These are phyloP conservation scores for Penicillium aurantiogriseum DNA, from an alignment of 2,329 filamentous ascomycete species.

Conservation along the genomic window DNA sequence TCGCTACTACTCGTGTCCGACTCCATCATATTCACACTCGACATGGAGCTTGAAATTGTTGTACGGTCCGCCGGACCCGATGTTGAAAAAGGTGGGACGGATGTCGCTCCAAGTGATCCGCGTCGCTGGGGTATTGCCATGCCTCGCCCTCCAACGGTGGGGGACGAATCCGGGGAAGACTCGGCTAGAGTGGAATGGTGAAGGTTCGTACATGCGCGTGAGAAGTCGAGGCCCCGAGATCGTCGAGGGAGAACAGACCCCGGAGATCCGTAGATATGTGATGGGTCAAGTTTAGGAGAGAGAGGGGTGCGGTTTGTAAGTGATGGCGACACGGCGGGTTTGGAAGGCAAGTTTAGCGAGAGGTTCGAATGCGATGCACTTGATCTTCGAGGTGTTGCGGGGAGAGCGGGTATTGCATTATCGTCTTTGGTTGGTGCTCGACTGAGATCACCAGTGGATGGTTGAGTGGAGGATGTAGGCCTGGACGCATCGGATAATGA, in stretches of 20 bases:
- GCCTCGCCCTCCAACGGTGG: conserved; percentile 71
- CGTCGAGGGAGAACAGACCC: conserved; percentile 84
- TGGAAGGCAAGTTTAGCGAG: conserved; percentile 66
- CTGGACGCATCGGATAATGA: conserved; percentile 67
- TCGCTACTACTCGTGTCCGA: conserved; percentile 75
- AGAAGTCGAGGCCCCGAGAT: conserved; percentile 89
- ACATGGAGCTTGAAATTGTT: conserved; percentile 74
- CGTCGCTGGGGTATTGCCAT: conserved; percentile 60
- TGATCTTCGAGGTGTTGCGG: conserved; percentile 71
- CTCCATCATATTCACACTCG: conserved; percentile 74
- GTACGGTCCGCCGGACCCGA: conserved; percentile 68
- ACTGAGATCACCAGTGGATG: conserved; percentile 54
- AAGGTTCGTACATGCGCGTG: conserved; percentile 85
- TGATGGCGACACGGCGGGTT: conserved; percentile 49
- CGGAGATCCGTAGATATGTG: conserved; percentile 81
- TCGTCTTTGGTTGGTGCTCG: conserved; percentile 66
- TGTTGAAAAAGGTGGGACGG: conserved; percentile 66
- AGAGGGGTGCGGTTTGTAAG: conserved; percentile 64
- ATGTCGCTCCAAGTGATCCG: conserved; percentile 59
- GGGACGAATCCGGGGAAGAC: conserved; percentile 86
- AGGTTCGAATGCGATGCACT: conserved; percentile 63
- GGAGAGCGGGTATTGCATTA: conserved; percentile 53
- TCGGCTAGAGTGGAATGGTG: conserved; percentile 94
- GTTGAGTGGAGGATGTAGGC: conserved; percentile 58
- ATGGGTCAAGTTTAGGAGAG: conserved; percentile 81